These are phyloP conservation scores for Blastobotrys buckinghamii DNA, from an alignment of 1,139 yeast species.

Conservation along the genomic window DNA sequence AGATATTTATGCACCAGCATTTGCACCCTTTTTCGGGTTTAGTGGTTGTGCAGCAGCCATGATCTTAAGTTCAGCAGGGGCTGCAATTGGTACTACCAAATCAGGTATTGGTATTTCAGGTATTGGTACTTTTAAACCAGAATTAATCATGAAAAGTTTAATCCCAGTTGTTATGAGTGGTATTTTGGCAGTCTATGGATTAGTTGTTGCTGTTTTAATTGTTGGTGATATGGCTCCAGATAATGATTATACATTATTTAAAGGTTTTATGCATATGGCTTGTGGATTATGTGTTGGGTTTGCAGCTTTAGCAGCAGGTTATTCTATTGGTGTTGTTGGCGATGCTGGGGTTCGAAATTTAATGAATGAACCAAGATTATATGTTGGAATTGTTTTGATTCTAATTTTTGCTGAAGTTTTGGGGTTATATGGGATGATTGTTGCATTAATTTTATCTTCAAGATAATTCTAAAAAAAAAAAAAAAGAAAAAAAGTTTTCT, in stretches of 20 bases:
- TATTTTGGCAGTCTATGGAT: slow-evolving; percentile 97
- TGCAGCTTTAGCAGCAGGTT: slow-evolving; percentile 96
- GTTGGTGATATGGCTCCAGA: slow-evolving; percentile 66
- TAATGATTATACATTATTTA: slow-evolving; percentile 88
- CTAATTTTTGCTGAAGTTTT: slow-evolving; percentile 98
- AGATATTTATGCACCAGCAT: slow-evolving; percentile 66
- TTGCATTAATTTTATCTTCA: slow-evolving; percentile 85
- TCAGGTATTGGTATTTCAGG: slow-evolving; percentile 99
- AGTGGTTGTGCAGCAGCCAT: slow-evolving; percentile 94
- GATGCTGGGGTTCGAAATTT: slow-evolving; percentile 98
- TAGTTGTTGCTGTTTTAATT: slow-evolving; percentile 93
- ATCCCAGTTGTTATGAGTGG: slow-evolving; percentile 99
- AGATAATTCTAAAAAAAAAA: no score
- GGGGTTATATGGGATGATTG: slow-evolving; percentile 85
- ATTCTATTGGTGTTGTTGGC: slow-evolving; percentile 97
- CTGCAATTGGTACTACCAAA: slow-evolving; percentile 97
- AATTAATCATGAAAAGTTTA: slow-evolving; percentile 31
- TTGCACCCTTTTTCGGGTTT: slow-evolving; percentile 93
- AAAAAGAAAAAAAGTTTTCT: no score
- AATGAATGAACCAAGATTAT: slow-evolving; percentile 93
- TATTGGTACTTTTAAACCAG: slow-evolving; percentile 63
- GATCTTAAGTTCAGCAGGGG: slow-evolving; percentile 88
- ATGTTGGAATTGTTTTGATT: slow-evolving; percentile 92
- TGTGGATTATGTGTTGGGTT: slow-evolving; percentile 98
- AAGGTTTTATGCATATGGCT: slow-evolving; percentile 97